Conservation (phyloP, 1,284 basidiomycete genomes). For the Athelia psychrophila region DNA sequence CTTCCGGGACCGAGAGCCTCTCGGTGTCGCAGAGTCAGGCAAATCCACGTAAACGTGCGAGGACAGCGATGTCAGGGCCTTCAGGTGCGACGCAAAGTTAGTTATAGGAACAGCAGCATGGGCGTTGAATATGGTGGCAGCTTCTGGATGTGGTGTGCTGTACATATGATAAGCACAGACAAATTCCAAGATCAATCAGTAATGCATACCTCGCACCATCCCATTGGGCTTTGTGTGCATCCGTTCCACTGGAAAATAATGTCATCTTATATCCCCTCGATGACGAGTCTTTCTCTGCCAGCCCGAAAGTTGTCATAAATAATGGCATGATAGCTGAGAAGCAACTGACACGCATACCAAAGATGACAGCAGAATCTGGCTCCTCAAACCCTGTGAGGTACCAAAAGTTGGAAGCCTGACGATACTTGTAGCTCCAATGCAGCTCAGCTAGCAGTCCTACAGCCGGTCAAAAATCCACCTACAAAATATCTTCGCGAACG, state of each 20-base stretch:
- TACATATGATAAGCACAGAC: neutral
- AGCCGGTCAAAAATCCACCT: slow-evolving; percentile 39
- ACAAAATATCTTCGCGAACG: slow-evolving; percentile 45
- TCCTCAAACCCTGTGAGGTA: slow-evolving; percentile 96
- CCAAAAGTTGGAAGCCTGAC: slow-evolving; percentile 92
- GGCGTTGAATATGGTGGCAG: slow-evolving; percentile 65
- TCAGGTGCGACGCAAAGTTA: slow-evolving; percentile 50
- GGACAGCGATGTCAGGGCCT: slow-evolving; percentile 33
- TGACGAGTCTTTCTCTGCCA: slow-evolving; percentile 58
- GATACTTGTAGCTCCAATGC: slow-evolving; percentile 82
- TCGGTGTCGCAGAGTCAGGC: slow-evolving; percentile 27
- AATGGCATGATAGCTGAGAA: neutral
- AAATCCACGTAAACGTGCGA: slow-evolving; percentile 40
- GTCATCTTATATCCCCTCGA: slow-evolving; percentile 85
- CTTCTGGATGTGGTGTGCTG: slow-evolving; percentile 61
- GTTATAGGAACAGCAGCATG: slow-evolving; percentile 68
- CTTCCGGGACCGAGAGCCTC: slow-evolving; percentile 34
- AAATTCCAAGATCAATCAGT: slow-evolving; percentile 12
- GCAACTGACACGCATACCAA: slow-evolving; percentile 48
- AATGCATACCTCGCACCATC: slow-evolving; percentile 70
- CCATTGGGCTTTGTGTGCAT: slow-evolving; percentile 85
- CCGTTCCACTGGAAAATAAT: slow-evolving; percentile 81
- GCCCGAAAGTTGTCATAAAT: slow-evolving; percentile 4
- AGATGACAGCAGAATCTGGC: slow-evolving; percentile 84
- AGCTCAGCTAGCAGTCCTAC: slow-evolving; percentile 8